Percentiles rank a stretch among this genome's conserved stretches.
These are phyloP conservation scores for Hyphopichia wangnamkhiaoensis DNA, from an alignment of 1,139 yeast genomes.

Conservation along the genomic window DNA sequence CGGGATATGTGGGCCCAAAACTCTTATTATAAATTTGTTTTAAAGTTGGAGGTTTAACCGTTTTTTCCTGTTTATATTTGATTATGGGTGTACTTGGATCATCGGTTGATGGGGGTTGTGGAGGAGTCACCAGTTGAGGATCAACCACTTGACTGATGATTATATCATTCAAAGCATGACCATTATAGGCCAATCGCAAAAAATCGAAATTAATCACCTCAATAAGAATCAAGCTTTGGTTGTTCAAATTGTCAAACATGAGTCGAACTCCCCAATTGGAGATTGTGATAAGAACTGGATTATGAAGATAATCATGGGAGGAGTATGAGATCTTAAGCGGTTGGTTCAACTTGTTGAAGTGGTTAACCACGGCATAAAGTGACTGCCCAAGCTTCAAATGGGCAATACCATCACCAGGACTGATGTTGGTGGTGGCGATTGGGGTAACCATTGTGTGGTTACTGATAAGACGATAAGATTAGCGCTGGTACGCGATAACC, in stretches of 20 bases:
- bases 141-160: constrained; percentile 7
- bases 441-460: background rate
- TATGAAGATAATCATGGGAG: constrained; percentile 22
- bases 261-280: constrained; percentile 36
- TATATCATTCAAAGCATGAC: constrained; percentile 29
- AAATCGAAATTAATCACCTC: constrained; percentile 38
- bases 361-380: constrained; percentile 26
- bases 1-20: constrained; percentile 68
- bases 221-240: constrained; percentile 47
- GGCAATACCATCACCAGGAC: constrained; percentile 39
- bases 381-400: constrained; percentile 27
- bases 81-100: no score
- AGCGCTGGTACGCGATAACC: background rate
- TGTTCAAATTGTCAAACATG: constrained; percentile 38
- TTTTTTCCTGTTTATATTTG: constrained; percentile 3
- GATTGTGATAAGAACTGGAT: constrained; percentile 34
- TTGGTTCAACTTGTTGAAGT: constrained; percentile 24
- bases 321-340: constrained; percentile 31
- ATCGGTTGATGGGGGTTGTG: constrained; percentile 7
- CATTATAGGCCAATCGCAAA: constrained; percentile 33
- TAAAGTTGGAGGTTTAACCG: constrained; percentile 23
- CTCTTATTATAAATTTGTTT: constrained; percentile 53
- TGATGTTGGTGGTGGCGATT: background rate
- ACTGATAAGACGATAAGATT: background rate
- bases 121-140: no score